Conservation (phyloP, 768 basidiomycete genomes). For the Hygrocybe punicea region DNA sequence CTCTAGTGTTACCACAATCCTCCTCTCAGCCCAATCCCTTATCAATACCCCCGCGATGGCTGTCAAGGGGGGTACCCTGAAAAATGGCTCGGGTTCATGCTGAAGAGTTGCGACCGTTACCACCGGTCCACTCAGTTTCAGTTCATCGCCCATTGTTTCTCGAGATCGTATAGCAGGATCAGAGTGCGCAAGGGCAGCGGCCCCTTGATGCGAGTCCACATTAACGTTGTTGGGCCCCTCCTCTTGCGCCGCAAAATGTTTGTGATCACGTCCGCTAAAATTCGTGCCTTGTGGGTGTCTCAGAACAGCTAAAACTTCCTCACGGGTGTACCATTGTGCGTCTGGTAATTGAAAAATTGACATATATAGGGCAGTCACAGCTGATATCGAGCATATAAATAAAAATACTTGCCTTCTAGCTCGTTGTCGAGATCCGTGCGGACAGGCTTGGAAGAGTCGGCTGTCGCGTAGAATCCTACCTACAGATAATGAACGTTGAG, state of each 20-base stretch:
- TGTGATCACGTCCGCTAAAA: slow-evolving; percentile 49
- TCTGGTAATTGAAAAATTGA: slow-evolving; percentile 47
- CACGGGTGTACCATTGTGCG: slow-evolving; percentile 83
- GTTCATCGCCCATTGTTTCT: neutral
- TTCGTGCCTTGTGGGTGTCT: slow-evolving; percentile 50
- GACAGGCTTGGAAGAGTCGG: slow-evolving; percentile 68
- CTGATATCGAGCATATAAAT: neutral
- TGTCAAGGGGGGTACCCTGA: slow-evolving; percentile 71
- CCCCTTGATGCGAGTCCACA: neutral
- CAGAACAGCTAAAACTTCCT: slow-evolving; percentile 64
- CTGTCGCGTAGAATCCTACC: slow-evolving; percentile 75
- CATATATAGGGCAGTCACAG: neutral
- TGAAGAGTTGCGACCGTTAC: too few species aligned
- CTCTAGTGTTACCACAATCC: slow-evolving; percentile 27
- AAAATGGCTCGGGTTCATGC: slow-evolving; percentile 37
- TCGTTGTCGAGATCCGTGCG: slow-evolving; percentile 91
- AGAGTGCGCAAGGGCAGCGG: slow-evolving; percentile 1
- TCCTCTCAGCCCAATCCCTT: slow-evolving; percentile 71
- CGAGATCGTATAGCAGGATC: neutral
- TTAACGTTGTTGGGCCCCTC: neutral
- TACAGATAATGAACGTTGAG: neutral
- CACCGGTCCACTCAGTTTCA: slow-evolving; percentile 4
- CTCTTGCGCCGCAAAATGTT: slow-evolving; percentile 33
- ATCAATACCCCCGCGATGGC: slow-evolving; percentile 87
- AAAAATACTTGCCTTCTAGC: slow-evolving; percentile 64